Evolutionary conservation across 1,284 basidiomycete genomes (phyloP).

Genomic region (Boletus mariae): DNA sequence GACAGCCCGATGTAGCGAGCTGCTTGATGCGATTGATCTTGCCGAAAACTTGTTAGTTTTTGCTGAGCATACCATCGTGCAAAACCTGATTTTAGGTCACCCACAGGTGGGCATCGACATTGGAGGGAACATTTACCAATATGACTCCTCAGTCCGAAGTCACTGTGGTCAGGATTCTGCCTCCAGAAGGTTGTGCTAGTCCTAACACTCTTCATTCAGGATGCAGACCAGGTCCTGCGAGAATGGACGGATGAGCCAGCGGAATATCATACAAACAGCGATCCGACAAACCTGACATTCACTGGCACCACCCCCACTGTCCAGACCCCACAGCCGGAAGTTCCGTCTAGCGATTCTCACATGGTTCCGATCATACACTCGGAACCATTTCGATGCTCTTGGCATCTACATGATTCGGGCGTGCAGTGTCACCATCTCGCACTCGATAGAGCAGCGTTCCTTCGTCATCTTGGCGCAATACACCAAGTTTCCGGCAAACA

Average conservation of each 20-base stretch:
- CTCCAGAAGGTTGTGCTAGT: not conserved
- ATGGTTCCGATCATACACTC: not conserved
- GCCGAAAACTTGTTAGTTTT: not conserved
- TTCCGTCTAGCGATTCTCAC: not conserved
- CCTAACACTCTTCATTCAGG: not conserved
- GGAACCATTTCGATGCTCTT: conserved; percentile 9
- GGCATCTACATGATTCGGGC: conserved; percentile 1
- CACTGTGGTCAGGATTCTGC: not conserved
- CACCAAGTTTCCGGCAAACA: conserved; percentile 15
- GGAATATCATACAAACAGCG: not conserved
- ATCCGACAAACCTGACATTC: not conserved
- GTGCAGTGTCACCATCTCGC: conserved; percentile 6
- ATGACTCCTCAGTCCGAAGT: not conserved
- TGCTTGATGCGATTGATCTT: not conserved
- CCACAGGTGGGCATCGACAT: not conserved
- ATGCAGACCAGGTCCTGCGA: not conserved
- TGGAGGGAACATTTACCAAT: not conserved
- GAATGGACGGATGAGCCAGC: not conserved
- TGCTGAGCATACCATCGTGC: not conserved
- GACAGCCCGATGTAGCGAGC: not conserved
- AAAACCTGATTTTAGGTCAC: not conserved
- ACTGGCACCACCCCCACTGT: not conserved
- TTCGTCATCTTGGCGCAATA: conserved; percentile 11
- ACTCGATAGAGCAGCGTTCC: conserved; percentile 8
- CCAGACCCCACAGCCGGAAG: not conserved